phyloP scores from a whole-genome alignment of 306 rosid species.

The Cyamopsis tetragonoloba region DNA sequence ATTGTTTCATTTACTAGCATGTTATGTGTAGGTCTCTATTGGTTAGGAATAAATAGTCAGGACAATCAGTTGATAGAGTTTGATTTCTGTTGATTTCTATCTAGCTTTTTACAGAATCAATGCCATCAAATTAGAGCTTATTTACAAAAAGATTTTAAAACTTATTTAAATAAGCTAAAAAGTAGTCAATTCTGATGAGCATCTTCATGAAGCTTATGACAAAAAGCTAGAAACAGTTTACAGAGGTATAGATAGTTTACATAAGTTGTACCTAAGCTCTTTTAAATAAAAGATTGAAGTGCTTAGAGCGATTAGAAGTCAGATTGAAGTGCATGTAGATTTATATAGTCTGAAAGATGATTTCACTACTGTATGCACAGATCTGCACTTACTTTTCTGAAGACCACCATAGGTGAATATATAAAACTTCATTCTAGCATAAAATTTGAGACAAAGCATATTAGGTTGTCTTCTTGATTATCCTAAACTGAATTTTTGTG shows the following conservation, averaged over 20 bases:
- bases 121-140: too few relatives aligned
- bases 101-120: conserved; percentile 2
- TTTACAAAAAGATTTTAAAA: too few relatives aligned
- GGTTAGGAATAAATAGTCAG: conserved; percentile 23
- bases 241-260: too few relatives aligned
- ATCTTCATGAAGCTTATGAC: too few relatives aligned
- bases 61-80: conserved; percentile 11
- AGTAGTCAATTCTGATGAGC: too few relatives aligned
- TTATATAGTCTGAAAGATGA: not conserved
- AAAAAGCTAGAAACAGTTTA: too few relatives aligned
- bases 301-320: not conserved
- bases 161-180: too few relatives aligned
- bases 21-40: not conserved
- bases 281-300: not conserved
- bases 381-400: not conserved
- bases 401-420: conserved; percentile 1
- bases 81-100: not conserved
- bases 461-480: conserved; percentile 34
- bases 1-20: not conserved
- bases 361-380: not conserved
- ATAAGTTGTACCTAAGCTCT: too few relatives aligned
- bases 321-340: conserved; percentile 8
- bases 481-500: conserved; percentile 54
- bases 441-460: conserved; percentile 19
- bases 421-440: conserved; percentile 30